Evolutionary conservation across 768 basidiomycete genomes (phyloP).

Genomic region (Hypsizygus marmoreus): DNA sequence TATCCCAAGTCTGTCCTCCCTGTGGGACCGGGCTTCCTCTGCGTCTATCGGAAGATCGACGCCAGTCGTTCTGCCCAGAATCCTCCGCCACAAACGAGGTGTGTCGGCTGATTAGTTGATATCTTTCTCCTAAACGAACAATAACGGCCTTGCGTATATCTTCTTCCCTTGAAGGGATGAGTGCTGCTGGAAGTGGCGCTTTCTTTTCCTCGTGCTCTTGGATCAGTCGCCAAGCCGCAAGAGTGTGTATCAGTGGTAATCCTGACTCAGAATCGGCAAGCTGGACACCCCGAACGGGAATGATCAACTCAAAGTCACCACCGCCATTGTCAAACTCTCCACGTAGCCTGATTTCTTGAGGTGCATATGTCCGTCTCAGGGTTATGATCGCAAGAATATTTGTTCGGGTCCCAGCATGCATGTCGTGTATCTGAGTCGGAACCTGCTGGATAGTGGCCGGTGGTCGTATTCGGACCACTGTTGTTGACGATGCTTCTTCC

Average conservation of each 20-base stretch:
- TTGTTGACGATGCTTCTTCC: conserved; percentile 16
- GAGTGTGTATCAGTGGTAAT: conserved; percentile 48
- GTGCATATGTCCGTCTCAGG: conserved; percentile 27
- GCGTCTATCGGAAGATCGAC: neutral
- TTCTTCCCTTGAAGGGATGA: conserved; percentile 28
- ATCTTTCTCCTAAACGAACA: conserved; percentile 49
- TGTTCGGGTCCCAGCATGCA: conserved; percentile 38
- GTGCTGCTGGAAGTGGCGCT: conserved; percentile 32
- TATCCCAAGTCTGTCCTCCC: neutral
- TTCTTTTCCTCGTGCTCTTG: conserved; percentile 44
- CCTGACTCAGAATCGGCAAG: conserved; percentile 33
- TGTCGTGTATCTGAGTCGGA: conserved; percentile 30
- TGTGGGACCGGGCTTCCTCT: conserved; percentile 1
- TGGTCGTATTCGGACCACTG: conserved; percentile 22
- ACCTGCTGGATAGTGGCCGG: conserved; percentile 37
- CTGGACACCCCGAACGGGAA: conserved; percentile 33
- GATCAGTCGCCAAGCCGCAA: conserved; percentile 58
- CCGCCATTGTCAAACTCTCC: conserved; percentile 38
- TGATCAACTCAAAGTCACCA: conserved; percentile 26
- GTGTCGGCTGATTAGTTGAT: conserved; percentile 51
- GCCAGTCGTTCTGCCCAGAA: conserved; percentile 24
- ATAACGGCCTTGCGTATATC: conserved; percentile 46
- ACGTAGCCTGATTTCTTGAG: conserved; percentile 32
- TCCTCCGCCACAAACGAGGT: conserved; percentile 63
- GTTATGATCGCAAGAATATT: conserved; percentile 36